These are phyloP conservation scores for Aristolochia fimbriata DNA, from an alignment of 164 flowering plant genomes.

Conservation along the genomic window DNA sequence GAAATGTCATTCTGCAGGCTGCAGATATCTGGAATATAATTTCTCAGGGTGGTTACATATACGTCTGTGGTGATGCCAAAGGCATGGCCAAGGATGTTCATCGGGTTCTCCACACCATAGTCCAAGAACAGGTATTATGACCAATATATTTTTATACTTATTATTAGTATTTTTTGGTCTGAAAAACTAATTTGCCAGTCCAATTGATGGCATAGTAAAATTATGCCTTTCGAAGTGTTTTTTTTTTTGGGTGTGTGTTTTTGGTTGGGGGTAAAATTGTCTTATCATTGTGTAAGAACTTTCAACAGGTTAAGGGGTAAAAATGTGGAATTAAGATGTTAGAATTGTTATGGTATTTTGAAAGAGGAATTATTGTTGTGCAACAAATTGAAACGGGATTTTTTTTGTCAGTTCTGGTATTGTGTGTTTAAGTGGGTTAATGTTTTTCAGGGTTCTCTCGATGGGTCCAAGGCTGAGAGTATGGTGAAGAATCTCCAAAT, in stretches of 20 bases:
- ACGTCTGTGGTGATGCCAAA: slow-evolving; percentile 99
- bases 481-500: slow-evolving; percentile 85
- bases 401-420: no score
- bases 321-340: background rate
- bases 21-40: slow-evolving; percentile 71
- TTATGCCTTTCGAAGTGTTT: no score
- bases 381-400: background rate
- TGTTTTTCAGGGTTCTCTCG: slow-evolving; percentile 65
- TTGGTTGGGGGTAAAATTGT: background rate
- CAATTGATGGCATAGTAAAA: no score
- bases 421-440: background rate
- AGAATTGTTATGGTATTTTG: background rate
- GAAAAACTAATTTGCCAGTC: background rate
- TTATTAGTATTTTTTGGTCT: no score
- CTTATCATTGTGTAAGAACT: background rate
- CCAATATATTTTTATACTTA: no score
- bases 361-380: no score
- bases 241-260: no score
- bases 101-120: slow-evolving; percentile 84
- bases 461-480: slow-evolving; percentile 71
- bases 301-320: background rate
- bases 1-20: slow-evolving; percentile 36
- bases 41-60: slow-evolving; percentile 73
- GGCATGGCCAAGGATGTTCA: slow-evolving; percentile 99
- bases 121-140: slow-evolving; percentile 74